Percentiles rank a stretch among this genome's conserved stretches.
phyloP scores from a whole-genome alignment of 208 protist species.

The Trypanosoma theileri region DNA sequence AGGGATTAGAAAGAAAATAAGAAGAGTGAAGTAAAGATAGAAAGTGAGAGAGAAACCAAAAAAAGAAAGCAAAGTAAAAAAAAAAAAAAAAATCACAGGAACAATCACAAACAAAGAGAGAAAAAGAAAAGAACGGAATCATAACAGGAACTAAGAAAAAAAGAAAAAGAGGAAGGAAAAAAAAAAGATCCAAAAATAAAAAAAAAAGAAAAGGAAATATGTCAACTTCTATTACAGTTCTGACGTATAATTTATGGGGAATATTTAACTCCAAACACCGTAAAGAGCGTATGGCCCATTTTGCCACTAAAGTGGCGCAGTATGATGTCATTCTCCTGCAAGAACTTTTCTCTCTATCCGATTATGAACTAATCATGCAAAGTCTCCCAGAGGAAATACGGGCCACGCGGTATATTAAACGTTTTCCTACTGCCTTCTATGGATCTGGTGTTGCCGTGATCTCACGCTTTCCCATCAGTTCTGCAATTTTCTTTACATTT shows the following conservation, averaged over 20 bases:
- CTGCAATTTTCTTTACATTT: slow-evolving; percentile 74
- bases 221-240: slow-evolving; percentile 49
- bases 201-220: not conserved
- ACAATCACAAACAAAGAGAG: not conserved
- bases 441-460: slow-evolving; percentile 85
- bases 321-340: slow-evolving; percentile 88
- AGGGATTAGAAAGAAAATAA: not conserved
- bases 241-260: slow-evolving; percentile 89
- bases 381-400: slow-evolving; percentile 42
- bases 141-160: not conserved
- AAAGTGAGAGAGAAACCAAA: not conserved
- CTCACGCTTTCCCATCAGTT: slow-evolving; percentile 77
- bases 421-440: slow-evolving; percentile 85
- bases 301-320: slow-evolving; percentile 70
- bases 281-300: slow-evolving; percentile 66
- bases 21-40: not conserved
- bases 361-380: slow-evolving; percentile 68
- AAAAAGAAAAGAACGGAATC: not conserved
- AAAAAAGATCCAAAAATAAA: not conserved
- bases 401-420: slow-evolving; percentile 56
- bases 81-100: not conserved
- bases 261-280: slow-evolving; percentile 89
- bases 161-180: slow-evolving; percentile 4
- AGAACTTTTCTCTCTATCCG: slow-evolving; percentile 77
- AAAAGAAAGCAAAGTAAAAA: not conserved